Evolutionary conservation across 192 early-diverging fungal genomes (phyloP), one percentile per base, ranked within the genome.

Genomic region (Entomortierella chlamydospora): DNA sequence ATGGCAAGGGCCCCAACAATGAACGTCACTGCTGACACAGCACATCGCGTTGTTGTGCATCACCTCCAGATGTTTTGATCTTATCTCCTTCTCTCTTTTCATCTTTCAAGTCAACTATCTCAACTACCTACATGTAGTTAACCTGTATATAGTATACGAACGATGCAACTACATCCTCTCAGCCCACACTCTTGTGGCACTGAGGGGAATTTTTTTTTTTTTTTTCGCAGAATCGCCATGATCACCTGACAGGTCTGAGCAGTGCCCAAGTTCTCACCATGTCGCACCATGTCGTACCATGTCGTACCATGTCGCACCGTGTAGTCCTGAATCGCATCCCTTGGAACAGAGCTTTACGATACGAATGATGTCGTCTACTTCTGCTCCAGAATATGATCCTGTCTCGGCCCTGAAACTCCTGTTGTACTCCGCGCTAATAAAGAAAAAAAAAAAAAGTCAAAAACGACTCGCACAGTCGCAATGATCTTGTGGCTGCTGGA

Each of bases 1-100:
- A 50, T 20, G 34, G 34, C 34, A 37, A 37, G 47, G 61, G 18
- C 59, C 59, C n/a, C 61, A 25, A 18, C 61, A 62, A 61, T 18
- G 20, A 9, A 62, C 47, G 47, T 62, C 61, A 50, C 61, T n/a
- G 28, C 31, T 31, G 1, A 25, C 45, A 47, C 34, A 37, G 34
- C 10, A 10, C 34, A 37, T 37, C 34, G 34, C 34, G 34, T 37
- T 10, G 34, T 37, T 10, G 34, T 10, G 34, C n/a, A n/a, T n/a
- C n/a, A 37, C 34, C 4, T 4, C 34, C 34, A 37, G 4, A 37
- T 37, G 34, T 22, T 54, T 26, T 54, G 4, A 10, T 50, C 17
- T 23, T 50, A 4, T 23, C 47, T 50, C 47, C 15, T 15, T 50
- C 47, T 23, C 47, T 50, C 22, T 50, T 23, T 50, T 17, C 4